phyloP scores from a whole-genome alignment of 495 filamentous ascomycete genomes.

The Aspergillus haitiensis region DNA sequence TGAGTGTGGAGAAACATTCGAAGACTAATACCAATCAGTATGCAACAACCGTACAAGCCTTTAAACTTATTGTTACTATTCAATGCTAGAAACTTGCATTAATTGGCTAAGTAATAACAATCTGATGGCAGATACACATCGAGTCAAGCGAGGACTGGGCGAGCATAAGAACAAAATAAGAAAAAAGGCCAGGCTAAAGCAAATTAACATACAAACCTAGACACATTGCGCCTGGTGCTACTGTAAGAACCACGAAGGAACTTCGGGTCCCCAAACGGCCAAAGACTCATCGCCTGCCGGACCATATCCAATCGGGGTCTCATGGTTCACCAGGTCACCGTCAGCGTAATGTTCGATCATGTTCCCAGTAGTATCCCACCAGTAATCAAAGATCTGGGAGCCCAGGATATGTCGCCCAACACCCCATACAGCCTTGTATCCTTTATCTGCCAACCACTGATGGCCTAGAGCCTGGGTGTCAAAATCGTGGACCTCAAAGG shows the following conservation, averaged over 20 bases:
- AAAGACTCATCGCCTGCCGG: neutral
- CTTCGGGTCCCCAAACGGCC: neutral
- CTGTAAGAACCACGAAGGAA: neutral
- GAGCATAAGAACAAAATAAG: too few relatives aligned
- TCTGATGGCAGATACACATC: too few relatives aligned
- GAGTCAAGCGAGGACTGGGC: too few relatives aligned
- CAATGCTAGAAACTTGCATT: too few relatives aligned
- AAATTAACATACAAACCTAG: too few relatives aligned
- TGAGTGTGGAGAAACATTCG: too few relatives aligned
- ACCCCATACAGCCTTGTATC: constrained; percentile 67
- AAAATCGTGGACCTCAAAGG: constrained; percentile 69
- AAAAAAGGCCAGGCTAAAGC: too few relatives aligned
- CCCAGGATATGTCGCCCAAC: constrained; percentile 68
- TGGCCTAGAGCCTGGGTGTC: constrained; percentile 70
- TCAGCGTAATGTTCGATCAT: constrained; percentile 66
- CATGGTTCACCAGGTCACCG: constrained; percentile 59
- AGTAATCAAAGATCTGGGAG: constrained; percentile 72
- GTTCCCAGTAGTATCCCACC: constrained; percentile 57
- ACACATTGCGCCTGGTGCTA: too few relatives aligned
- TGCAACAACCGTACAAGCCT: too few relatives aligned
- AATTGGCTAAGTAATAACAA: too few relatives aligned
- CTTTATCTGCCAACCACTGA: constrained; percentile 60
- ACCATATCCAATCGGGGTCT: neutral
- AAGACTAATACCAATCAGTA: too few relatives aligned
- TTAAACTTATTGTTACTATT: too few relatives aligned